Conservation (phyloP, 305 asterid species). For the Ilex paraguariensis region DNA sequence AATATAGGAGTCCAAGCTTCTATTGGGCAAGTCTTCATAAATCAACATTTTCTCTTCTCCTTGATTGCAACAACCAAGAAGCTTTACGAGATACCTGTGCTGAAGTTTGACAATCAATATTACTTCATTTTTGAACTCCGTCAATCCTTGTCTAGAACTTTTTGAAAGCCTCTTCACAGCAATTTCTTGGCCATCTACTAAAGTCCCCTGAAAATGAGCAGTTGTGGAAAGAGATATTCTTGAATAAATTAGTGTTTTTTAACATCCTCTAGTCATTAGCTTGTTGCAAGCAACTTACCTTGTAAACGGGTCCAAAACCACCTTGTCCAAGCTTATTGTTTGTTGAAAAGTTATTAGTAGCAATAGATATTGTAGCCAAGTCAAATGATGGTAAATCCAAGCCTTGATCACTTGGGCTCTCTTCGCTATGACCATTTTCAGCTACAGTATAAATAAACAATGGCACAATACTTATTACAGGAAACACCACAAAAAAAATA, state of each 20-base stretch:
- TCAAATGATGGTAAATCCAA: slow-evolving; percentile 33
- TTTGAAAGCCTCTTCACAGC: slow-evolving; percentile 49
- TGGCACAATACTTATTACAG: slow-evolving; percentile 1
- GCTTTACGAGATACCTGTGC: slow-evolving; percentile 52
- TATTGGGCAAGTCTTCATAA: slow-evolving; percentile 43
- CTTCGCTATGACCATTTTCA: slow-evolving; percentile 16
- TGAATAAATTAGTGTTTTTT: background rate
- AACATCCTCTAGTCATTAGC: background rate
- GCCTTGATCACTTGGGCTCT: slow-evolving; percentile 19
- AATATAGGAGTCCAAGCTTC: slow-evolving; percentile 36
- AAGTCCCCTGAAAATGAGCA: slow-evolving; percentile 30
- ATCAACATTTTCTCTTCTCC: slow-evolving; percentile 32
- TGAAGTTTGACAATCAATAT: slow-evolving; percentile 46
- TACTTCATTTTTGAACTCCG: slow-evolving; percentile 36
- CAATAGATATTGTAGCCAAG: slow-evolving; percentile 26
- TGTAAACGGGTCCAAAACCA: slow-evolving; percentile 19
- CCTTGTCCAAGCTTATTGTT: slow-evolving; percentile 35
- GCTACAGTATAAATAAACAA: slow-evolving; percentile 16
- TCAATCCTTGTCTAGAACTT: slow-evolving; percentile 42
- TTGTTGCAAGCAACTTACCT: slow-evolving; percentile 21
- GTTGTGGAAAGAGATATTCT: background rate
- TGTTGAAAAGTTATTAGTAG: slow-evolving; percentile 37
- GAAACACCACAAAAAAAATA: no score
- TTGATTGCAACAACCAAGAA: slow-evolving; percentile 48
- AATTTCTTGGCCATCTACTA: slow-evolving; percentile 28